A percentile compares a stretch with the other conserved stretches of the same genome.
phyloP scores from a whole-genome alignment of 345 rosid species.

The Sapria himalayana region DNA sequence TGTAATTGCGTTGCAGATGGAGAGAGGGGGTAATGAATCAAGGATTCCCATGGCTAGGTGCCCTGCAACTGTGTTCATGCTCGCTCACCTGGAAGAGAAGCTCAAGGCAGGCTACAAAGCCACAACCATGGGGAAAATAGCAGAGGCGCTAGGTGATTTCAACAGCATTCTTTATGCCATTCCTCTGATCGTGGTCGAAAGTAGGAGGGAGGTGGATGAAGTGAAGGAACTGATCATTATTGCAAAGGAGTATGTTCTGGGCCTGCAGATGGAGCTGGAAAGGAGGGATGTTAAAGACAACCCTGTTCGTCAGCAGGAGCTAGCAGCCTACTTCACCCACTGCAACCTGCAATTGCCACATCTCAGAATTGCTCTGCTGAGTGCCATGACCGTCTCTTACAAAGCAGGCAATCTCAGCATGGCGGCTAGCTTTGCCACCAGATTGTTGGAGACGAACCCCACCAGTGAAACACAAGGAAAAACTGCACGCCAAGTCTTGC shows the following conservation, averaged over 20 bases:
- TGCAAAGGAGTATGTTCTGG: conserved; percentile 72
- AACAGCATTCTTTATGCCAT: conserved; percentile 70
- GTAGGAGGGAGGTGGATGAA: conserved; percentile 95
- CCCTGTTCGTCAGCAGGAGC: conserved; percentile 70
- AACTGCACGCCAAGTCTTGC: conserved; percentile 61
- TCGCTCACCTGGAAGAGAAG: conserved; percentile 80
- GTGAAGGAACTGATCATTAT: conserved; percentile 65
- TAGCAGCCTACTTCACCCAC: conserved; percentile 96
- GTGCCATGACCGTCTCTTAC: conserved; percentile 66
- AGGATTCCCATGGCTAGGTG: conserved; percentile 69
- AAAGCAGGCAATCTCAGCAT: conserved; percentile 62
- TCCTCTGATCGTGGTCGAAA: conserved; percentile 74
- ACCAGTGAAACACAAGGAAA: conserved; percentile 51
- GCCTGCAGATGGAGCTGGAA: conserved; percentile 62
- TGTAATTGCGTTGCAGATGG: conserved; percentile 58
- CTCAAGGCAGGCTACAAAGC: conserved; percentile 81
- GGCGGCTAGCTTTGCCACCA: conserved; percentile 64
- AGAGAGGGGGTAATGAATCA: conserved; percentile 65
- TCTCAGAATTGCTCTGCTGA: conserved; percentile 48
- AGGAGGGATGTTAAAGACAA: conserved; percentile 61
- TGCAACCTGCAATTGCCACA: conserved; percentile 79
- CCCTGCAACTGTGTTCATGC: conserved; percentile 57
- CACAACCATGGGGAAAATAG: conserved; percentile 59
- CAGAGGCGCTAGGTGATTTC: conserved; percentile 60
- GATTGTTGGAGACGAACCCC: conserved; percentile 69